Percentiles rank a stretch among this genome's conserved stretches.
These are phyloP conservation scores for Lanmaoa pseudosensibilis DNA, from an alignment of 768 basidiomycete species.

Conservation along the genomic window DNA sequence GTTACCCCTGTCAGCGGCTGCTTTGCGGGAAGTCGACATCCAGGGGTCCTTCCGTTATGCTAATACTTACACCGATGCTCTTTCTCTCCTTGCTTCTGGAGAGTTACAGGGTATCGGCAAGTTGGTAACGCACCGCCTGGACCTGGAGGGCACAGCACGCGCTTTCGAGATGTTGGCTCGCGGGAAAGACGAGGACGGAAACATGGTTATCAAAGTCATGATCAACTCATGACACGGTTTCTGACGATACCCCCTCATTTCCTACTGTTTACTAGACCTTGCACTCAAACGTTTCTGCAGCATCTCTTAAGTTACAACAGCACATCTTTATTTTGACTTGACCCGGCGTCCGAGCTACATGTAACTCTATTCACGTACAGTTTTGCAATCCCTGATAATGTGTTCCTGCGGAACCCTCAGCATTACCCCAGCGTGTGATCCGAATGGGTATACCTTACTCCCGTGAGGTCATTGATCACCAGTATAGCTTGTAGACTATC, in stretches of 20 bases:
- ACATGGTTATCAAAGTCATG: slow-evolving; percentile 89
- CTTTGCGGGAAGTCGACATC: slow-evolving; percentile 88
- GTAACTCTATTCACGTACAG: slow-evolving; percentile 24
- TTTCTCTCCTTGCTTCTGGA: slow-evolving; percentile 68
- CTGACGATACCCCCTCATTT: not conserved
- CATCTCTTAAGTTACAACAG: slow-evolving; percentile 15
- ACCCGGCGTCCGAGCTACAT: slow-evolving; percentile 15
- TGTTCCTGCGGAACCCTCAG: not conserved
- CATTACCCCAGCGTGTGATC: not conserved
- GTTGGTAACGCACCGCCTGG: slow-evolving; percentile 78
- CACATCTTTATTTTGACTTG: slow-evolving; percentile 10
- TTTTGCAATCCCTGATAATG: slow-evolving; percentile 8
- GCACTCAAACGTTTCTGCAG: slow-evolving; percentile 2
- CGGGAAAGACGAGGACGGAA: slow-evolving; percentile 77
- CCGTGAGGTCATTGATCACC: slow-evolving; percentile 15
- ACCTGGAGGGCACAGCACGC: slow-evolving; percentile 58
- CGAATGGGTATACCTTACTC: not conserved
- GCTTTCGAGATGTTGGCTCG: slow-evolving; percentile 82
- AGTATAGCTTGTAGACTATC: not conserved
- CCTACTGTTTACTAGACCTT: slow-evolving; percentile 10
- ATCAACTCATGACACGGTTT: slow-evolving; percentile 45
- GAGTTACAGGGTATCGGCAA: slow-evolving; percentile 63
- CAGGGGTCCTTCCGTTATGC: slow-evolving; percentile 90
- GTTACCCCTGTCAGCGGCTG: slow-evolving; percentile 82
- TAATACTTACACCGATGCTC: slow-evolving; percentile 87